Conservation (phyloP, 2,329 filamentous ascomycete genomes). For the Diaporthe vexans region DNA sequence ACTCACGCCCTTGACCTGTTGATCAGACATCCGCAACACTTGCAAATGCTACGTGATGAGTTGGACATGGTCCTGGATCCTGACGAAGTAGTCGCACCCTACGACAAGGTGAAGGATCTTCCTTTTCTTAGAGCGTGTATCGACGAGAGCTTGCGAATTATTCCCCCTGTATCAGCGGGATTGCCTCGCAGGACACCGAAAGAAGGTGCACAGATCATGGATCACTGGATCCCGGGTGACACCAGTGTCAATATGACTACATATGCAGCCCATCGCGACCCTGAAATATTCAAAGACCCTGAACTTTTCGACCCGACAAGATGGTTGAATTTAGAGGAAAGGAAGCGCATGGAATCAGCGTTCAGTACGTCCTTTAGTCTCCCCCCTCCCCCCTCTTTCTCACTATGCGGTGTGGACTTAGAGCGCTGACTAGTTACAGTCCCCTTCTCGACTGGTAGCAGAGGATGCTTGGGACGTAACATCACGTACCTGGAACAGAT, state of each 20-base stretch:
- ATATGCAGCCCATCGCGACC: neutral
- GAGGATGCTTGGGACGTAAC: neutral
- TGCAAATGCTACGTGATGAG: neutral
- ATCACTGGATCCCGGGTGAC: neutral
- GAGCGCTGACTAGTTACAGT: neutral
- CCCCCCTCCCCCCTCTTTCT: no score
- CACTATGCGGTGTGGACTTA: no score
- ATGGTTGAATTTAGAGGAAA: neutral
- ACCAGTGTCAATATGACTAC: neutral
- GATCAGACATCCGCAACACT: neutral
- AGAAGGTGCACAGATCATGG: neutral
- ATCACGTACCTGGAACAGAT: constrained; percentile 1
- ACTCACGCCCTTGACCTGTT: neutral
- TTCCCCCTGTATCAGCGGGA: neutral
- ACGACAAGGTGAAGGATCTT: neutral
- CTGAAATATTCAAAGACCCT: neutral
- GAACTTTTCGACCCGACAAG: neutral
- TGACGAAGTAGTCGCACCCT: neutral
- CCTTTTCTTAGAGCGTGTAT: neutral
- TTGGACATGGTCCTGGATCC: neutral
- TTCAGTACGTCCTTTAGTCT: neutral
- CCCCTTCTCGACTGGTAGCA: neutral
- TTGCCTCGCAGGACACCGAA: neutral
- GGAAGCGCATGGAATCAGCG: neutral
- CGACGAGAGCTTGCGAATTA: neutral